Conservation (phyloP, 495 filamentous ascomycete genomes). For the Poronia punctata region DNA sequence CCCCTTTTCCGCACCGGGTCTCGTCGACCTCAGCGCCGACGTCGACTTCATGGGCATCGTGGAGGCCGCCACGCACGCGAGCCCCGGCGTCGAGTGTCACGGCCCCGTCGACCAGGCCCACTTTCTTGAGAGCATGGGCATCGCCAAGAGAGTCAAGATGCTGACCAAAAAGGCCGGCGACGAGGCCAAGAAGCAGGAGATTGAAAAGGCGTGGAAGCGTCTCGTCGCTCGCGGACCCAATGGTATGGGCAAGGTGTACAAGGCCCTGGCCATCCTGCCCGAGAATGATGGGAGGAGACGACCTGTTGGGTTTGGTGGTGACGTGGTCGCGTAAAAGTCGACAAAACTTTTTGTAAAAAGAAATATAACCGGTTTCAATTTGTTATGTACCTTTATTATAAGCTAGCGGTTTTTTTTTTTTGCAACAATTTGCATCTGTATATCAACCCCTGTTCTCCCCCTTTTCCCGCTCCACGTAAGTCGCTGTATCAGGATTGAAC, state of each 20-base stretch:
- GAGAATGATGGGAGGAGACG: constrained; percentile 63
- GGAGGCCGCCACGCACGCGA: constrained; percentile 67
- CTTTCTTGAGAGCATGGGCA: constrained; percentile 75
- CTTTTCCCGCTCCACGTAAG: too few relatives aligned
- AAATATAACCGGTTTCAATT: too few relatives aligned
- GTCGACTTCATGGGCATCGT: constrained; percentile 85
- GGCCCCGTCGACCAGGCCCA: constrained; percentile 82
- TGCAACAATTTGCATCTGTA: too few relatives aligned
- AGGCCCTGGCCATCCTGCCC: constrained; percentile 84
- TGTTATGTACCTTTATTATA: too few relatives aligned
- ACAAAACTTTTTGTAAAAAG: neutral
- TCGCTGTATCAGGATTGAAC: too few relatives aligned
- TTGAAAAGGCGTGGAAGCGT: constrained; percentile 71
- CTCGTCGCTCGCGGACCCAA: constrained; percentile 68
- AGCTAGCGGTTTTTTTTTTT: too few relatives aligned
- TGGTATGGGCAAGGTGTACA: constrained; percentile 92
- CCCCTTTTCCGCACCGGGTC: constrained; percentile 69
- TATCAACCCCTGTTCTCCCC: too few relatives aligned
- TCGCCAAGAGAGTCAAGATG: constrained; percentile 65
- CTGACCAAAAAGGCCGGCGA: constrained; percentile 47
- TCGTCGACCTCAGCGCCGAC: constrained; percentile 80
- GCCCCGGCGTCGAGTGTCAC: constrained; percentile 79
- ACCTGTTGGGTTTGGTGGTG: constrained; percentile 90
- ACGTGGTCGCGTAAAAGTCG: constrained; percentile 34
- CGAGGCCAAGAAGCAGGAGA: constrained; percentile 46